These are phyloP conservation scores for Fonsecaea nubica DNA, from an alignment of 2,329 filamentous ascomycete genomes.

Conservation along the genomic window DNA sequence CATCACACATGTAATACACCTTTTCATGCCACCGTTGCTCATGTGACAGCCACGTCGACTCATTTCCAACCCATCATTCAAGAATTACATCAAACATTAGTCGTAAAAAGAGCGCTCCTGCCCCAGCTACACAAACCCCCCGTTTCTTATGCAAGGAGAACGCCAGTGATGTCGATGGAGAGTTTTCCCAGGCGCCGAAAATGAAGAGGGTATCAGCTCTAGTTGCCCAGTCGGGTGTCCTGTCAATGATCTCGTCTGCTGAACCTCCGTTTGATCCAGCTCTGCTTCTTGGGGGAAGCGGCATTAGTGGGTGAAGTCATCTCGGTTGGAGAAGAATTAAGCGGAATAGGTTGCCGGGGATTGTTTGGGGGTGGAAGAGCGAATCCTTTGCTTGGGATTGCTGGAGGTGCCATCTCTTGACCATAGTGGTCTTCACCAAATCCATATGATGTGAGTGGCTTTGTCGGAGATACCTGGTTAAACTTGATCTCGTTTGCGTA, in stretches of 20 bases:
- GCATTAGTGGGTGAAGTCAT: constrained; percentile 21
- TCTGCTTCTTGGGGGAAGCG: constrained; percentile 72
- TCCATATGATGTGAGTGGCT: constrained; percentile 27
- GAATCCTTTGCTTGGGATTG: constrained; percentile 30
- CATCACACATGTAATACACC: neutral
- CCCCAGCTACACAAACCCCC: constrained; percentile 25
- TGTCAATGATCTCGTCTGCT: constrained; percentile 61
- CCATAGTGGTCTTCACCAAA: constrained; percentile 39
- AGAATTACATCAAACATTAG: constrained; percentile 39
- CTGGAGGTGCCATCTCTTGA: constrained; percentile 35
- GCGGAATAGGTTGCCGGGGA: constrained; percentile 40
- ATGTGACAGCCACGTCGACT: constrained; percentile 8
- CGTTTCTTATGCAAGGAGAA: constrained; percentile 15
- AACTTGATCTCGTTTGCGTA: constrained; percentile 47
- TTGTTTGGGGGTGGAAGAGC: constrained; percentile 23
- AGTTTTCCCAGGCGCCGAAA: constrained; percentile 26
- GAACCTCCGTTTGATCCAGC: constrained; percentile 85
- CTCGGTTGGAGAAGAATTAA: constrained; percentile 26
- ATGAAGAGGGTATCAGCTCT: constrained; percentile 2
- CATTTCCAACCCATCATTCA: constrained; percentile 20
- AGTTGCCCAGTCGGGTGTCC: neutral
- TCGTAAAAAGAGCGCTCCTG: constrained; percentile 23
- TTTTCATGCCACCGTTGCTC: neutral
- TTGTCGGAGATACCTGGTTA: constrained; percentile 22
- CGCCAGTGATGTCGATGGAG: constrained; percentile 9